Percentiles rank a stretch among this genome's conserved stretches.
Evolutionary conservation across 257 asterid species (phyloP).

Genomic region (Ligustrum vulgare): DNA sequence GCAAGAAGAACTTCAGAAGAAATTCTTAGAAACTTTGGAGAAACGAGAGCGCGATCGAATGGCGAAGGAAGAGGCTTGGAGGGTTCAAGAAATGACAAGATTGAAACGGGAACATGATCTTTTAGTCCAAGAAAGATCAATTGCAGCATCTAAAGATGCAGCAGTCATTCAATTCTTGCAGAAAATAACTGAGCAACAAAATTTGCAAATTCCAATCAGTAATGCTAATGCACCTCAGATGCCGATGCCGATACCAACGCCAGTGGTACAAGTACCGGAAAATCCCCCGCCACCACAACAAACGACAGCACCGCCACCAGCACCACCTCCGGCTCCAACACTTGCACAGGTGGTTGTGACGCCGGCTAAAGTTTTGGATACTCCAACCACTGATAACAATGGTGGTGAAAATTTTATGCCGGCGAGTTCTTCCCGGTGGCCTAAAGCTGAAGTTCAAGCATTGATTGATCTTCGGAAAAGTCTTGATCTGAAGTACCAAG

Average conservation of each 20-base stretch:
- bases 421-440: conserved; percentile 80
- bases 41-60: conserved; percentile 73
- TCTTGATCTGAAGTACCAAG: conserved; percentile 76
- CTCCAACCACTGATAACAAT: conserved; percentile 21
- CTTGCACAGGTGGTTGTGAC: not conserved
- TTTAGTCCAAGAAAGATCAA: conserved; percentile 72
- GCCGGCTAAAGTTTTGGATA: conserved; percentile 20
- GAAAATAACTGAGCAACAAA: conserved; percentile 52
- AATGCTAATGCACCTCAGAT: conserved; percentile 11
- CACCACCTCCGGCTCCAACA: conserved; percentile 13
- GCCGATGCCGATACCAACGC: conserved; percentile 5
- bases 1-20: conserved; percentile 82
- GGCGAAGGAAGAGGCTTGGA: conserved; percentile 84
- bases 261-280: not conserved
- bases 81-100: conserved; percentile 70
- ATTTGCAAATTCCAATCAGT: conserved; percentile 31
- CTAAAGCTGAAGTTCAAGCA: conserved; percentile 83
- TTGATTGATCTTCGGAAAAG: conserved; percentile 65
- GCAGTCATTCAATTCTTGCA: conserved; percentile 76
- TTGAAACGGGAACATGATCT: conserved; percentile 77
- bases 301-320: not conserved
- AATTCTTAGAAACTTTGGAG: conserved; percentile 70
- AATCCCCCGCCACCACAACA: conserved; percentile 20
- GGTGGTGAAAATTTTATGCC: conserved; percentile 38
- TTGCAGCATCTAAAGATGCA: conserved; percentile 72